Conservation (phyloP, 1,284 basidiomycete species). For the Heterobasidion annosum region DNA sequence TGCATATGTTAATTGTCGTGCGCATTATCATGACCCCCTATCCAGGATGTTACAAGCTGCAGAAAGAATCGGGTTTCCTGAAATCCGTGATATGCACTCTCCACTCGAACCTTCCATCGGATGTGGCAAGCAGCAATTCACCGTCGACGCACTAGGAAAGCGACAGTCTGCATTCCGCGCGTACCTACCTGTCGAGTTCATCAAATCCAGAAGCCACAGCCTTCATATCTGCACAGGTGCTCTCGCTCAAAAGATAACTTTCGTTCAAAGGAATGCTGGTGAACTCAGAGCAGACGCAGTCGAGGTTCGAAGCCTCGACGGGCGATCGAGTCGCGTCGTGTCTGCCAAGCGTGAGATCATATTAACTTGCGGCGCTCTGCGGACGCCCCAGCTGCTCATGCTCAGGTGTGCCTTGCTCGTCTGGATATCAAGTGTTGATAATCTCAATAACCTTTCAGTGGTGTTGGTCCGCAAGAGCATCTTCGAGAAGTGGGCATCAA, state of each 20-base stretch:
- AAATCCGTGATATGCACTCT: slow-evolving; percentile 4
- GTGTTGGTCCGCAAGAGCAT: slow-evolving; percentile 1
- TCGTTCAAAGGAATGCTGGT: neutral
- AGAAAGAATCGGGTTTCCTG: slow-evolving; percentile 1
- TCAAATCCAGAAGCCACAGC: neutral
- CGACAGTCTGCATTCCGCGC: slow-evolving; percentile 5
- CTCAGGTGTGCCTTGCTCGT: neutral
- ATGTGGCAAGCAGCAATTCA: slow-evolving; percentile 4
- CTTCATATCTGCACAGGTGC: slow-evolving; percentile 3
- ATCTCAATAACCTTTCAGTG: neutral
- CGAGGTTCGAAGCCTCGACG: neutral
- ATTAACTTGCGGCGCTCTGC: neutral
- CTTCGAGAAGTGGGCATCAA: slow-evolving; percentile 1
- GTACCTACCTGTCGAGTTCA: neutral
- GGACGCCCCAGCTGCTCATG: slow-evolving; percentile 1
- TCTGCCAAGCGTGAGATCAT: neutral
- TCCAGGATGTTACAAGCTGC: slow-evolving; percentile 1
- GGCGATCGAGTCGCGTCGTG: neutral
- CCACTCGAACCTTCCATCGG: slow-evolving; percentile 3
- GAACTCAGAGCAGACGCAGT: neutral
- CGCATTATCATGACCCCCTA: neutral
- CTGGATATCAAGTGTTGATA: too few species aligned
- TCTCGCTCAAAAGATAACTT: neutral
- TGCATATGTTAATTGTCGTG: neutral
- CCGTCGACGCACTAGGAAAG: neutral